Evolutionary conservation across 208 protist species (phyloP), one percentile per base, ranked within the genome.

Genomic region (Trypanosoma lewisi): DNA sequence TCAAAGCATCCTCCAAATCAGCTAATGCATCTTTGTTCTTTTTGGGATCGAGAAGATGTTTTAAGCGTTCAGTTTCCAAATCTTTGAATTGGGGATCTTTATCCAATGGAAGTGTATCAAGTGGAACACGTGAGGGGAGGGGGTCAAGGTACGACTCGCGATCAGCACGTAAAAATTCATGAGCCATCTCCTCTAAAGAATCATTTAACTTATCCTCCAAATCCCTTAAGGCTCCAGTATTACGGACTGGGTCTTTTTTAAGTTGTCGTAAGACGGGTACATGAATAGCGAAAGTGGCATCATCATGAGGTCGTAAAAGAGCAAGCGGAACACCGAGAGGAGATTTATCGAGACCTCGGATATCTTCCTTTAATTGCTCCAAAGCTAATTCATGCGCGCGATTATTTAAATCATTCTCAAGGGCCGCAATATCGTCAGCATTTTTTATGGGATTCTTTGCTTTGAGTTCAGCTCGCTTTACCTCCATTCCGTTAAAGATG

Each of bases 281-380:
- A 45, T 76, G 41, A 2, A 36, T 49, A n/a, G 65, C 70, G 61
- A 91, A 91, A 21, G 65, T 44, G 27, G 63, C 57, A 41, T 87
- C 72, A 28, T 76, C 19, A 58, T 94, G 84, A 1, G 77, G 83
- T n/a, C 81, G 55, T 45, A 94, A 77, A 28, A 91, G 58, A 14
- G 55, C 28, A 16, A 91, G 55, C n/a, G 87, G 87, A 36, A 94
- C 87, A n/a, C 85, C 82, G 0, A 78, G 59, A 16, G 83, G 87
- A 2, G 61, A 31, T 31, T 49, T 58, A n/a, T 82, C 76, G n/a
- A 94, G 71, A 0, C 73, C 72, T 6, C 62, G 44, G 16, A 90
- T 50, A 52, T 94, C 87, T 28, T 82, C 60, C 25, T 57, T 48
- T 47, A 83, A 63, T 58, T 91, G 83, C 47, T 73, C 63, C 27